Base-by-base conservation (phyloP, 2,329 filamentous ascomycete species). In the Trichoderma aggressivum region DNA sequence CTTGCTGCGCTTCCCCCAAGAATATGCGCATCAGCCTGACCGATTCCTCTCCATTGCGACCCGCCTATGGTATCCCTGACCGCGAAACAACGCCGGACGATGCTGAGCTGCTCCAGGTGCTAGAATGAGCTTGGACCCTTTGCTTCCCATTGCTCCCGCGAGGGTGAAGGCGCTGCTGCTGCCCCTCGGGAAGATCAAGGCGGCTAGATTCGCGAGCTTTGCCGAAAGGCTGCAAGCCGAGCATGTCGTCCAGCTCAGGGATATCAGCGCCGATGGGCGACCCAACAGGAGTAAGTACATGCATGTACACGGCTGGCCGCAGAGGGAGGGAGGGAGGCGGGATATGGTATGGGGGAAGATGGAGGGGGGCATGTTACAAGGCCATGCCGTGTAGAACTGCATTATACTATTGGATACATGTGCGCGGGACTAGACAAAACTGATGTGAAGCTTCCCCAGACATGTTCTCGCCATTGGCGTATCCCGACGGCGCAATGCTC, bases 391-490 rank as follows among this genome's bases (percentile, higher is more conserved):
- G 30, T 34, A 47, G 58, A 32, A n/a, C 28, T 28, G 30, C 18
- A 7, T 3, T 39, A 39, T 39, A 39, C 36, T 39, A 39, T 2
- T n/a, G n/a, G n/a, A n/a, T n/a, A 18, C 36, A 39, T 21, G 70
- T 74, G 24, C n/a, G 7, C 10, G 74, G 79, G 73, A 79, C 72
- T 43, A 50, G 65, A 53, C 65, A 61, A 28, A 56, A n/a, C 61
- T 72, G 56, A 72, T 63, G 53, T 21, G 60, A 66, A 39, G 66
- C 24, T 39, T 67, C 58, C 68, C 72, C 80, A 97, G 94, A 94
- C 81, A 94, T 96, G 90, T 98, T 98, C 82, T 97, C 94, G 71
- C 95, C 95, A 53, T 84, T 96, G 77, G 93, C 92, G 16, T 97
- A 96, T 80, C 94, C 94, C 12, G 88, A 90, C 75, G 95, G 95